A percentile compares a stretch with the other conserved stretches of the same genome.
Conservation (phyloP, 345 rosid species). For the Hypericum perforatum region DNA sequence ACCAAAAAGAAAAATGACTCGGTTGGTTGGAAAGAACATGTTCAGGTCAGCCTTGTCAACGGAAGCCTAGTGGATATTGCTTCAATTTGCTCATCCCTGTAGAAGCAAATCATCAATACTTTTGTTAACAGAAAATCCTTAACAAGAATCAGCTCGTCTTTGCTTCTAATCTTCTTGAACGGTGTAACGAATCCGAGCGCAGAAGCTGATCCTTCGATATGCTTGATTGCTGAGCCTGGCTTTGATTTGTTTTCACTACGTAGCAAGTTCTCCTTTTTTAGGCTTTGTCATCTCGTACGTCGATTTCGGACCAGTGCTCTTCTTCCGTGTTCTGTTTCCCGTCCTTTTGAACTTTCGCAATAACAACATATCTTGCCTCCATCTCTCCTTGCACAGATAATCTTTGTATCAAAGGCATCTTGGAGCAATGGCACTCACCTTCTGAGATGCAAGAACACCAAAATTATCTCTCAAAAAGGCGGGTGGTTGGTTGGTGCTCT, state of each 20-base stretch:
- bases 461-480: slow-evolving; percentile 44
- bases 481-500: slow-evolving; percentile 44
- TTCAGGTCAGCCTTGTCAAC: slow-evolving; percentile 59
- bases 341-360: slow-evolving; percentile 20
- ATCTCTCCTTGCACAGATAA: slow-evolving; percentile 69
- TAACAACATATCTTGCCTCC: slow-evolving; percentile 43
- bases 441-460: slow-evolving; percentile 63
- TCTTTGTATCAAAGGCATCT: slow-evolving; percentile 61
- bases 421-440: slow-evolving; percentile 62
- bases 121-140: too few relatives aligned
- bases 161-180: slow-evolving; percentile 29
- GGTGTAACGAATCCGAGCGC: slow-evolving; percentile 38
- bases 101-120: too few relatives aligned
- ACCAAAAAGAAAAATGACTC: too few relatives aligned
- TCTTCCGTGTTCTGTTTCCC: slow-evolving; percentile 39
- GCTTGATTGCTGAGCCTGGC: slow-evolving; percentile 36
- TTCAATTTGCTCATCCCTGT: slow-evolving; percentile 34
- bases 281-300: slow-evolving; percentile 47
- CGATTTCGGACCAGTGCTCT: slow-evolving; percentile 66
- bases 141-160: slow-evolving; percentile 16
- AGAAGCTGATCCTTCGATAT: slow-evolving; percentile 56
- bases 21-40: slow-evolving; percentile 39
- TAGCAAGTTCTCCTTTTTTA: slow-evolving; percentile 20
- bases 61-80: slow-evolving; percentile 75
- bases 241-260: slow-evolving; percentile 31